Base-by-base conservation (phyloP, 179 eudicot species). In the Actinidia arguta region DNA sequence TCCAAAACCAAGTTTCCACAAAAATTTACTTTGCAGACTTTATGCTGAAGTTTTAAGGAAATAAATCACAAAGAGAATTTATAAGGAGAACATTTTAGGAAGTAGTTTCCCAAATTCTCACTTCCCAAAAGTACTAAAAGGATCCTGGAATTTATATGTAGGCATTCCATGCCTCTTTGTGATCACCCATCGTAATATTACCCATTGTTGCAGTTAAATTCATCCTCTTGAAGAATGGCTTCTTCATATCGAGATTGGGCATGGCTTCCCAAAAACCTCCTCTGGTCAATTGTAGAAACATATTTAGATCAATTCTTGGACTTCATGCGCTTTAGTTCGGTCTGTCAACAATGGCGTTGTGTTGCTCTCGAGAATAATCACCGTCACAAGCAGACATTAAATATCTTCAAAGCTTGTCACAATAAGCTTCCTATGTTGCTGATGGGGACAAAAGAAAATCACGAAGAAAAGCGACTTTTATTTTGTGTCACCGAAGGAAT, bases 331-430 rank as follows among this genome's bases (percentile, higher is more conserved):
- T 77, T 86, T 14, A 70, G 77, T 17, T 50, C 66, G 42, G 86
- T 81, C 4, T 86, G 86, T 25, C 9, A 8, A 56, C 46, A 36
- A 55, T 76, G 67, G 79, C 66, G 47, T 55, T 1, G 6, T n/a
- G 16, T 17, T 50, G 75, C 75, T 14, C 27, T 47, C 25, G 27
- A 44, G n/a, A 10, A 8, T 22, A 47, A 22, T 10, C 5, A 46
- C n/a, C 25, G 1, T n/a, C n/a, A 71, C 75, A 71, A 18, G 54
- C 24, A 47, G 52, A 71, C 27, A n/a, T 22, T 55, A 25, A 20
- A 25, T 18, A 52, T 52, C 25, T 10, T 54, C 39, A 14, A 55
- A 36, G 9, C 48, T 0, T 75, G 48, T 56, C 63, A 18, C 20
- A 54, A 75, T 55, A 55, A 75, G 22, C 79, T 75, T 9, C 68